phyloP scores from a whole-genome alignment of 2,329 filamentous ascomycete genomes.

The Sporothrix variecibatus region DNA sequence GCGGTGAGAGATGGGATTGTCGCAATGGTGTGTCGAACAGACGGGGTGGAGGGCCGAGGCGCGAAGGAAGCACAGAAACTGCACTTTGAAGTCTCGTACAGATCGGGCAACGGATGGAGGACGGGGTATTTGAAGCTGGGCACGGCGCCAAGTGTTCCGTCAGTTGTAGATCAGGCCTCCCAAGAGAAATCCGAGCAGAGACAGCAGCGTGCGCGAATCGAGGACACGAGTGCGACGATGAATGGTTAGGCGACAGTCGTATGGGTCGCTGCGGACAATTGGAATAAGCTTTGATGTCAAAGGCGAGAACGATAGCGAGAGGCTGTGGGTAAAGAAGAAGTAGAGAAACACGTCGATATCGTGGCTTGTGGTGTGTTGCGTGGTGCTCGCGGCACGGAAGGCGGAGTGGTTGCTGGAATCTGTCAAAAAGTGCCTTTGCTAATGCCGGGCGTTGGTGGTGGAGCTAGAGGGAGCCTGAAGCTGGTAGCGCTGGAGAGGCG shows the following conservation, averaged over 20 bases:
- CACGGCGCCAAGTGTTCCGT: background rate
- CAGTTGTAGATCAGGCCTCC: background rate
- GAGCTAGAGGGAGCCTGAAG: constrained; percentile 1
- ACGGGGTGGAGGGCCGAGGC: background rate
- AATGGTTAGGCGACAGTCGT: constrained; percentile 1
- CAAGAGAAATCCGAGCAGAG: background rate
- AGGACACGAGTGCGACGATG: background rate
- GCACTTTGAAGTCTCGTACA: background rate
- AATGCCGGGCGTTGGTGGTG: constrained; percentile 17
- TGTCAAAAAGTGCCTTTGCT: background rate
- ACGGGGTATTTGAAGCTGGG: constrained; percentile 13
- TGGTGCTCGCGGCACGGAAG: background rate
- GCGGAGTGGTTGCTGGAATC: background rate
- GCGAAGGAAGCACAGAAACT: background rate
- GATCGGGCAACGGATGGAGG: background rate
- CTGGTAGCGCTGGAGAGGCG: background rate
- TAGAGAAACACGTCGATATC: background rate
- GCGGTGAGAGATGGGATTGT: background rate
- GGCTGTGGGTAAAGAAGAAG: background rate
- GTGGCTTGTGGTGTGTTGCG: constrained; percentile 11
- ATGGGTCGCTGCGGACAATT: background rate
- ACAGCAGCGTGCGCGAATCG: background rate
- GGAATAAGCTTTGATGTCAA: background rate
- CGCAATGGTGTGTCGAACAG: background rate
- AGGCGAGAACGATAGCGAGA: background rate